Evolutionary conservation across 1,284 basidiomycete species (phyloP).

Genomic region (Ceratobasidium sp.): DNA sequence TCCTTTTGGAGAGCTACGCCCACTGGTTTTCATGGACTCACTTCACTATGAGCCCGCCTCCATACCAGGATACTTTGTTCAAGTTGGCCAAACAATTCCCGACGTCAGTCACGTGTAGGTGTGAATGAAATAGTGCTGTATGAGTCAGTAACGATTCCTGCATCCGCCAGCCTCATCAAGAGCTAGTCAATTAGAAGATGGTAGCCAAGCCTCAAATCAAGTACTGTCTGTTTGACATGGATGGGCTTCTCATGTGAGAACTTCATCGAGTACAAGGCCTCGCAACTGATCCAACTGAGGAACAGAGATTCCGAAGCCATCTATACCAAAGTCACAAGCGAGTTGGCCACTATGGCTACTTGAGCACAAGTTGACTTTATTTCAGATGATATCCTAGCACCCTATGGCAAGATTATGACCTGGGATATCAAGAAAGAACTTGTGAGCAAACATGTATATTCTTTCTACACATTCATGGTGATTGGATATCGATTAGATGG

Average conservation of each 20-base stretch:
- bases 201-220: constrained; percentile 18
- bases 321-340: constrained; percentile 78
- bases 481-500: constrained; percentile 59
- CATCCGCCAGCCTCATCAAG: no score
- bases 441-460: constrained; percentile 49
- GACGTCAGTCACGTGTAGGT: background rate
- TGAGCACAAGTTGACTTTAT: constrained; percentile 10
- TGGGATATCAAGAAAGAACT: constrained; percentile 76
- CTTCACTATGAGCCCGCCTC: no score
- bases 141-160: background rate
- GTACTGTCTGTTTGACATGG: constrained; percentile 71
- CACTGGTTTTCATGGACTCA: no score
- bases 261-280: background rate
- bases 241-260: constrained; percentile 57
- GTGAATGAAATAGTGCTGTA: background rate
- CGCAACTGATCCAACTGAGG: background rate
- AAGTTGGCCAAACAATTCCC: no score
- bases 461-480: background rate
- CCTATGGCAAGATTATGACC: constrained; percentile 76
- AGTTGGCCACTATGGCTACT: constrained; percentile 43
- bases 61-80: no score
- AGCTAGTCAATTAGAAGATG: background rate
- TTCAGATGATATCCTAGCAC: constrained; percentile 72
- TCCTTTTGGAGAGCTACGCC: no score
- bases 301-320: constrained; percentile 71